Conservation (phyloP, 202 grass and related monocot species). For the Setaria viridis region DNA sequence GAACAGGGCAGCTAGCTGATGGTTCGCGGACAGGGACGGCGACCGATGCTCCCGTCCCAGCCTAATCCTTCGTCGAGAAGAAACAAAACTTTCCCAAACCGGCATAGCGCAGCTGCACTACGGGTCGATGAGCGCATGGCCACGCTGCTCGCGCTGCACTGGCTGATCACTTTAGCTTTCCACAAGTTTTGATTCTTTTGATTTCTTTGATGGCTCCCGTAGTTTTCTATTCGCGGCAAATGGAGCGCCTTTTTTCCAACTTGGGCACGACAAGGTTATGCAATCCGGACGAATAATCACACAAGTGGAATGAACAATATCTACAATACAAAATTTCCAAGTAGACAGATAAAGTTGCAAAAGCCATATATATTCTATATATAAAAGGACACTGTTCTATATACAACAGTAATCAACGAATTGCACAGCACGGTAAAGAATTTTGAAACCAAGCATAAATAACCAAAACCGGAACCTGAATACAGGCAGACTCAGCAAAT, state of each 20-base stretch:
- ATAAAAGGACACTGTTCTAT: constrained; percentile 13
- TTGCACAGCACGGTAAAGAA: constrained; percentile 36
- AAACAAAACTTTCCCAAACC: constrained; percentile 45
- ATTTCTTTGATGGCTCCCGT: background rate
- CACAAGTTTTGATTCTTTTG: background rate
- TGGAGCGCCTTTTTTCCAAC: constrained; percentile 7
- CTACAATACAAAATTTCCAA: background rate
- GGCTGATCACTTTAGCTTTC: background rate
- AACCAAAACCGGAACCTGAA: constrained; percentile 50
- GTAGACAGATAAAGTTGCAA: background rate
- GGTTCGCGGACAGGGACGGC: constrained; percentile 28
- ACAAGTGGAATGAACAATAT: background rate
- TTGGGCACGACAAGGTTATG: constrained; percentile 25
- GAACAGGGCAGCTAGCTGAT: background rate
- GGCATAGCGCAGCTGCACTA: background rate
- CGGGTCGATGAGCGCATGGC: background rate
- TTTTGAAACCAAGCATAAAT: constrained; percentile 19
- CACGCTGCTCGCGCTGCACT: background rate
- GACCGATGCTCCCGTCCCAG: constrained; percentile 1
- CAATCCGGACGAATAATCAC: constrained; percentile 2
- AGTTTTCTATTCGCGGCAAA: background rate
- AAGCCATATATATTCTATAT: constrained; percentile 24
- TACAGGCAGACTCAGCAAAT: constrained; percentile 28
- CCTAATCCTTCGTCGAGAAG: constrained; percentile 65
- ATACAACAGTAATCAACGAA: constrained; percentile 47